Evolutionary conservation across 2,329 filamentous ascomycete species (phyloP).

Genomic region (Aspergillus thermomutatus): DNA sequence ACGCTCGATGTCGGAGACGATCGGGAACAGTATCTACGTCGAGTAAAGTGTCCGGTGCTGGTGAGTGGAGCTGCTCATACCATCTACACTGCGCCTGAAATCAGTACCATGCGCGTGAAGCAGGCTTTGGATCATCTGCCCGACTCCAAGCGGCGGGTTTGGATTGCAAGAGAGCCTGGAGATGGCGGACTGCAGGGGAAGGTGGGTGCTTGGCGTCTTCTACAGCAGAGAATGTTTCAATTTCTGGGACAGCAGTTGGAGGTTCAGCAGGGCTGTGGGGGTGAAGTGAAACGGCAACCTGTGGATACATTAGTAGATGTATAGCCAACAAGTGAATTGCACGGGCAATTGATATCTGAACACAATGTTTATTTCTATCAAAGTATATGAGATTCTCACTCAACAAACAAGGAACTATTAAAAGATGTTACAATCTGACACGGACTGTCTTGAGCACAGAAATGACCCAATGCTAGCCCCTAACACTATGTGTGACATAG

Average conservation of each 20-base stretch:
- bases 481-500: too few relatives aligned
- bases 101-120: not conserved
- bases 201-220: conserved; percentile 2
- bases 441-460: not conserved
- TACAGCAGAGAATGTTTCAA: conserved; percentile 1
- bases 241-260: conserved; percentile 1
- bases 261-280: not conserved
- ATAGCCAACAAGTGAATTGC: not conserved
- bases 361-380: too few relatives aligned
- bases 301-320: not conserved
- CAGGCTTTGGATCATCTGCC: conserved; percentile 1
- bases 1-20: not conserved
- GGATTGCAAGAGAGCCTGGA: not conserved
- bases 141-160: not conserved
- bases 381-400: too few relatives aligned
- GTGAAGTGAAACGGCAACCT: too few relatives aligned
- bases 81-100: conserved; percentile 1
- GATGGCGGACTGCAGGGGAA: not conserved
- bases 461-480: not conserved
- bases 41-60: conserved; percentile 5
- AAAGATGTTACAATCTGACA: not conserved
- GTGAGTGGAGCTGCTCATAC: conserved; percentile 1
- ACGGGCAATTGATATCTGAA: too few relatives aligned
- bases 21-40: not conserved
- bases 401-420: not conserved